Base-by-base conservation (phyloP, 1,139 yeast species). In the Yamadazyma diddensiae region DNA sequence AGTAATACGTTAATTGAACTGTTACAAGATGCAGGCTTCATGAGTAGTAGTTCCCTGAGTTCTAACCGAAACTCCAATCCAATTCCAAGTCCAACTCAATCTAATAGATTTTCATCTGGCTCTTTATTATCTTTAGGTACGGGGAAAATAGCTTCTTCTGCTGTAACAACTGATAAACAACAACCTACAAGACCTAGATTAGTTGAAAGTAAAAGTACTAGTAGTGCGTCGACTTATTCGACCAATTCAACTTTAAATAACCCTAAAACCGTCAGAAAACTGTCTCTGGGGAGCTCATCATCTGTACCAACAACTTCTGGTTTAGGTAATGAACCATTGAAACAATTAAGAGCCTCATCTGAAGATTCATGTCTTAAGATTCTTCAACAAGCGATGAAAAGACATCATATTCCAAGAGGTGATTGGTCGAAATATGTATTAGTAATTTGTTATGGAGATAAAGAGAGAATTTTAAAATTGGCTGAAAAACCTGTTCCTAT, bases 291-390 rank as follows among this genome's bases (percentile, higher is more conserved):
- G 31, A 34, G 39, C 2, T 28, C 38, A 10, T 29, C 46, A 2
- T n/a, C 31, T 14, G 24, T 26, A 2, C 18, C 26, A 2, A 5
- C 31, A 8, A 23, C 28, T 17, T 16, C 26, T n/a, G 17, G 18
- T 6, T n/a, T 12, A 14, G 26, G 26, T 6, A 59, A 46, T 28
- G 95, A 90, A 49, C 94, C 96, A 0, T 69, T 88, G 47, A 86
- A 87, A 49, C 94, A 87, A 46, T 64, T 90, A 41, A 66, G 94
- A 32, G 95, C 95, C 1, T 82, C 94, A 3, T 81, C 88, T 15
- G 96, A 90, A 39, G 97, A 90, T 51, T 88, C 97, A 2, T 88
- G 97, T 55, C 79, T 84, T 49, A 86, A 85, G 57, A 83, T 92
- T 17, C 62, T 92, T 31, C 95, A 87, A 48, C 88, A 84, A 25